These are phyloP conservation scores for Phytomonas sp. DNA, from an alignment of 208 protist genomes.

Conservation along the genomic window DNA sequence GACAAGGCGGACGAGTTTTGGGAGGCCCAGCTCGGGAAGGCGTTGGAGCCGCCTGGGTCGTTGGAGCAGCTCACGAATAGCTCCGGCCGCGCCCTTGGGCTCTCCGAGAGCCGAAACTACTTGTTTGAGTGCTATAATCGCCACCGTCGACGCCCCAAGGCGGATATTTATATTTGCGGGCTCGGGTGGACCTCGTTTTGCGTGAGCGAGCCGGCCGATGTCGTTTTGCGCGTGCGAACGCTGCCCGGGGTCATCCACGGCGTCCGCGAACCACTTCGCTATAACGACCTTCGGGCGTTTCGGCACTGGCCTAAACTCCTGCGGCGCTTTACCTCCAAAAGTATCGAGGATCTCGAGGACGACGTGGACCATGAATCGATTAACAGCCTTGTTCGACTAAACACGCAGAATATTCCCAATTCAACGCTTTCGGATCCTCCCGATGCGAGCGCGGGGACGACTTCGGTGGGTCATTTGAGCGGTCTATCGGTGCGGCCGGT, in stretches of 20 bases:
- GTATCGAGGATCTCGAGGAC: conserved; percentile 32
- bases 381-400: conserved; percentile 69
- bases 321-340: conserved; percentile 56
- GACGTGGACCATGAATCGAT: conserved; percentile 60
- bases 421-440: not conserved
- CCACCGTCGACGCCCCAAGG: conserved; percentile 73
- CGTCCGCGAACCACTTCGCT: conserved; percentile 79
- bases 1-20: conserved; percentile 71
- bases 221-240: conserved; percentile 87
- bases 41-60: conserved; percentile 68
- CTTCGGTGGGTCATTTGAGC: not conserved
- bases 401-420: conserved; percentile 13
- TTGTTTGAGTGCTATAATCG: conserved; percentile 83
- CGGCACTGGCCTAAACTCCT: conserved; percentile 68
- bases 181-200: conserved; percentile 85
- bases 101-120: conserved; percentile 72
- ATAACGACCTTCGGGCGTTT: conserved; percentile 77
- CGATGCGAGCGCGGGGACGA: not conserved
- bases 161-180: conserved; percentile 86
- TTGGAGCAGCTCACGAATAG: conserved; percentile 55
- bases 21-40: conserved; percentile 73
- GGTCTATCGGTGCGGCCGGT: conserved; percentile 21
- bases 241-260: conserved; percentile 84
- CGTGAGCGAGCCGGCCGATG: conserved; percentile 66
- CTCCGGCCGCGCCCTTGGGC: conserved; percentile 18